Base-by-base conservation (phyloP, 129 eudicot species). In the Heracleum sosnowskyi region DNA sequence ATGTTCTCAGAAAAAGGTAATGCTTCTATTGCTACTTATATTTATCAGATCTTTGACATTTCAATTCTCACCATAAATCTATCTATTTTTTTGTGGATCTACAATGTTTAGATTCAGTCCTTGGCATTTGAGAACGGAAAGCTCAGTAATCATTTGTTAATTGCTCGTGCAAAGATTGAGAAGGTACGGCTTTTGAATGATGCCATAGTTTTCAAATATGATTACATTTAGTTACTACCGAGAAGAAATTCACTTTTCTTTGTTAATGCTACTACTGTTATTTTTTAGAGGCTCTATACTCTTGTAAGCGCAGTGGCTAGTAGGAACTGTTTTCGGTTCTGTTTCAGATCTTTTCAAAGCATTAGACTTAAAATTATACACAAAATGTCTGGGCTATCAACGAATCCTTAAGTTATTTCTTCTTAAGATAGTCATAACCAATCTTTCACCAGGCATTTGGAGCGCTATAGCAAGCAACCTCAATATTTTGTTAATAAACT, bases 1-100 rank as follows among this genome's bases (percentile, higher is more conserved):
- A 6, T 77, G 76, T 20, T 82, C 88, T 18, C 86, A 79, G 36
- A 84, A 78, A 80, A 80, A 82, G 86, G 91, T 84, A 26, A 33
- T 31, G 15, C 22, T 66, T 15, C 2, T 0, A 31, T 36, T 35
- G 46, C 6, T 39, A 60, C 31, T 10, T 40, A 10, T 26, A 17
- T 20, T n/a, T 74, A 17, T 22, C 26, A n/a, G n/a, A 66, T 13
- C 49, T 4, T 74, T 29, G 29, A 17, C 37, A 20, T 29, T 8
- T 34, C 16, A 34, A 18, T 20, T 22, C 9, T 39, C 24, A 18
- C 20, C 41, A 31, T 39, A 36, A 4, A 24, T 55, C 2, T 70
- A 18, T 44, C 73, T 57, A 10, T 31, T 45, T 35, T 37, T 15
- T 11, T 29, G 51, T 51, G 29, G 64, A 55, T 40, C 53, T 72